Conservation (phyloP, 345 rosid genomes). For the Abelmoschus esculentus region DNA sequence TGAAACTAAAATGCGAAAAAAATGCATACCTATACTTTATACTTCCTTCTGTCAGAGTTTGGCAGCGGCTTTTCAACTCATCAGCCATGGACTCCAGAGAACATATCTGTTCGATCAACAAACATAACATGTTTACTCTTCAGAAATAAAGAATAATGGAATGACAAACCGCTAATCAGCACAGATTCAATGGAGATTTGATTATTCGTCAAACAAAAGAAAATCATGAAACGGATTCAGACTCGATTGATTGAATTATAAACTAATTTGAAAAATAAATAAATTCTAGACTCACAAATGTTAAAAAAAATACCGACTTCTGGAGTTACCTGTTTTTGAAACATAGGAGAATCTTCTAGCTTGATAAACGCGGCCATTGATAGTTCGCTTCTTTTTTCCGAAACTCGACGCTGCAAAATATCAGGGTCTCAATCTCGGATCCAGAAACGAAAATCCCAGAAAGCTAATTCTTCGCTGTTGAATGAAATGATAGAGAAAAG, state of each 20-base stretch:
- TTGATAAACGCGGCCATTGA: slow-evolving; percentile 49
- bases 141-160: background rate
- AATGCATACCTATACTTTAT: slow-evolving; percentile 52
- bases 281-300: no score
- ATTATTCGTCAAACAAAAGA: background rate
- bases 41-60: slow-evolving; percentile 52
- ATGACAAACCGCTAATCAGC: background rate
- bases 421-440: slow-evolving; percentile 6
- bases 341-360: slow-evolving; percentile 76
- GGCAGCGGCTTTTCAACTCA: slow-evolving; percentile 74
- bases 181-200: background rate
- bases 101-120: slow-evolving; percentile 33
- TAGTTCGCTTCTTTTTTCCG: background rate
- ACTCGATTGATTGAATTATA: background rate
- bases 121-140: background rate
- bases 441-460: slow-evolving; percentile 1
- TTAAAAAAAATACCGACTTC: background rate
- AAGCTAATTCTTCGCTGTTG: background rate
- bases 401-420: background rate
- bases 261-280: background rate
- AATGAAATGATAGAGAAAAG: background rate
- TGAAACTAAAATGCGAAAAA: background rate
- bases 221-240: background rate
- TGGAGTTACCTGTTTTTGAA: slow-evolving; percentile 47
- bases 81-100: slow-evolving; percentile 53